Evolutionary conservation across 371 early-diverging fungal species (phyloP).

Genomic region (Batkoa obscura): DNA sequence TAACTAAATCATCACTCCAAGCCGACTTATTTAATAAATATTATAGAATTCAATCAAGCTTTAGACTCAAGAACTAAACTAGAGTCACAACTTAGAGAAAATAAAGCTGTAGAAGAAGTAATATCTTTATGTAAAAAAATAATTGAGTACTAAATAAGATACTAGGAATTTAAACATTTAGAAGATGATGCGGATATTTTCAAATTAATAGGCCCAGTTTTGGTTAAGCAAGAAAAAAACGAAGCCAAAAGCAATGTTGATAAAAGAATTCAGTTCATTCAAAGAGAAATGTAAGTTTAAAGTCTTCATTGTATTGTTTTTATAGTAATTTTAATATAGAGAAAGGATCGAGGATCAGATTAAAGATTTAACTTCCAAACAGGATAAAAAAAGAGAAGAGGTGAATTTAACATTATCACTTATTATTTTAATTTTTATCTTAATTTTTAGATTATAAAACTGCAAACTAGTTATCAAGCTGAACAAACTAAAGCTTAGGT

Average conservation of each 20-base stretch:
- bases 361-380: conserved; percentile 50
- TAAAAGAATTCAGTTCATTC: conserved; percentile 84
- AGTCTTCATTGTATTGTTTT: not conserved
- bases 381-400: conserved; percentile 55
- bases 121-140: not conserved
- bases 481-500: not conserved
- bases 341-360: conserved; percentile 66
- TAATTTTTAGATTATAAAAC: not conserved
- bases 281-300: conserved; percentile 54
- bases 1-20: not conserved
- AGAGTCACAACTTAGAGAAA: conserved; percentile 89
- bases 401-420: conserved; percentile 13
- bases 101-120: conserved; percentile 74
- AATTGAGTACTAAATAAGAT: not conserved
- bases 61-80: conserved; percentile 62
- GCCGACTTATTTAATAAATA: not conserved
- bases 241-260: conserved; percentile 79
- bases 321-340: conserved; percentile 16
- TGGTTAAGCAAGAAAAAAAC: conserved; percentile 73
- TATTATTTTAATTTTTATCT: not conserved
- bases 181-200: conserved; percentile 67
- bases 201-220: conserved; percentile 88
- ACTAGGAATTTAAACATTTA: conserved; percentile 67
- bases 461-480: not conserved
- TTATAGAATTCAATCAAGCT: conserved; percentile 55